Percentiles rank a stretch among this genome's conserved stretches.
Evolutionary conservation across 805 yeast genomes (phyloP).

Genomic region (Grigorovia jiainica): DNA sequence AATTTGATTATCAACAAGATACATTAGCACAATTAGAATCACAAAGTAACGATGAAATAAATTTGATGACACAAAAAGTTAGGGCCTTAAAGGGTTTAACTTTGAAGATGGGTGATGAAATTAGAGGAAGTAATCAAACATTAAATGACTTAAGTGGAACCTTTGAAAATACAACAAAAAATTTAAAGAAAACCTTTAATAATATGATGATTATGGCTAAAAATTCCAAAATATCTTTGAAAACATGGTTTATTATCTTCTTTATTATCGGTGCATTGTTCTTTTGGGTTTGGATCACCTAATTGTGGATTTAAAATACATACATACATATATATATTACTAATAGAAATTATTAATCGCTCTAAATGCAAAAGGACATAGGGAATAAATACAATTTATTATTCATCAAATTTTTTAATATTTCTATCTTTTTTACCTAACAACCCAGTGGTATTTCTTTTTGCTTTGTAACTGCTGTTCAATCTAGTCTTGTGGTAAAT

Average conservation of each 20-base stretch:
- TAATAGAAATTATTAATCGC: neutral
- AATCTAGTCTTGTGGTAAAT: neutral
- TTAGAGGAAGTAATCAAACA: slow-evolving; percentile 42
- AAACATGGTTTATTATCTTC: slow-evolving; percentile 48
- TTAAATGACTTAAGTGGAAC: slow-evolving; percentile 34
- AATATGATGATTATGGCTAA: slow-evolving; percentile 58
- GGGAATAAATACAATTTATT: neutral
- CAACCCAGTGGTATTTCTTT: slow-evolving; percentile 17
- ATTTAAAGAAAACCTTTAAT: slow-evolving; percentile 43
- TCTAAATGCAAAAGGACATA: neutral
- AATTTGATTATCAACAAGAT: slow-evolving; percentile 40
- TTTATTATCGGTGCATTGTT: slow-evolving; percentile 41
- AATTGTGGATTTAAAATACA: slow-evolving; percentile 2
- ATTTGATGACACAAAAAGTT: slow-evolving; percentile 45
- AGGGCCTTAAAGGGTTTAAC: slow-evolving; percentile 47
- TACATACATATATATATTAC: neutral
- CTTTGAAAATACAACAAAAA: slow-evolving; percentile 38
- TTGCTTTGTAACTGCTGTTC: slow-evolving; percentile 14
- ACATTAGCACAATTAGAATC: slow-evolving; percentile 52
- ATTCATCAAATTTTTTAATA: neutral
- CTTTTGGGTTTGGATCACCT: slow-evolving; percentile 38
- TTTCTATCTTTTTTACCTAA: slow-evolving; percentile 7
- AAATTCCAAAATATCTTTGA: slow-evolving; percentile 53
- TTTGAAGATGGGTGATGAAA: slow-evolving; percentile 55
- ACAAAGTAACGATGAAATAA: slow-evolving; percentile 53